Base-by-base conservation (phyloP, 805 yeast genomes). In the Candida odintsovae region DNA sequence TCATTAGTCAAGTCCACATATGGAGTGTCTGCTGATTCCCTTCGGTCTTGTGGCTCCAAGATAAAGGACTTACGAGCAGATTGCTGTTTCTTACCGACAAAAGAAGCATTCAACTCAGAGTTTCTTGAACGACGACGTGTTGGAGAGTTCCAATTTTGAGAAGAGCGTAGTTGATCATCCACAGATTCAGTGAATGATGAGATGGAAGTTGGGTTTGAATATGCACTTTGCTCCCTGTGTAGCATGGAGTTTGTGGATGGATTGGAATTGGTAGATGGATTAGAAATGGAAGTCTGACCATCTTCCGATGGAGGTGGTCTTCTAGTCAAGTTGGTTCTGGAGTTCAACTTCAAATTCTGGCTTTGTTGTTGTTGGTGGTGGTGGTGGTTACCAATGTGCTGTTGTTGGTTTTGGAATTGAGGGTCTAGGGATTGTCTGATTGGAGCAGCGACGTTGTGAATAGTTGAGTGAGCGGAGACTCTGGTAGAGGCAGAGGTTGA, bases 301-400 rank as follows among this genome's bases (percentile, higher is more conserved):
- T 59, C 62, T 9, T 57, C 63, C 3, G 64, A 59, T 12, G 64
- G 64, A 42, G 64, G 64, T 49, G 62, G 55, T 48, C 61, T 51
- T 55, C 64, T 56, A 28, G 49, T 49, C 19, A 52, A 44, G 16
- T 38, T 45, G 38, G 35, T 15, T 13, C 38, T 36, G 28, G 10
- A 43, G 41, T 20, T 46, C 21, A 28, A 50, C 49, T 47, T 47
- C 35, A 47, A 29, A 1, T 37, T 22, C 22, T 46, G n/a, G n/a
- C n/a, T n/a, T n/a, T n/a, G n/a, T n/a, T n/a, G n/a, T n/a, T n/a
- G n/a, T n/a, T n/a, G n/a, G n/a, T n/a, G n/a, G n/a, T n/a, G 21
- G 12, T 41, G 48, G 6, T 42, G 46, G 9, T 36, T 40, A 16
- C 26, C 18, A 8, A 31, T 42, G 21, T 41, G 31, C n/a, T 38